Conservation (phyloP, 257 asterid species). For the Nicotiana tabacum region DNA sequence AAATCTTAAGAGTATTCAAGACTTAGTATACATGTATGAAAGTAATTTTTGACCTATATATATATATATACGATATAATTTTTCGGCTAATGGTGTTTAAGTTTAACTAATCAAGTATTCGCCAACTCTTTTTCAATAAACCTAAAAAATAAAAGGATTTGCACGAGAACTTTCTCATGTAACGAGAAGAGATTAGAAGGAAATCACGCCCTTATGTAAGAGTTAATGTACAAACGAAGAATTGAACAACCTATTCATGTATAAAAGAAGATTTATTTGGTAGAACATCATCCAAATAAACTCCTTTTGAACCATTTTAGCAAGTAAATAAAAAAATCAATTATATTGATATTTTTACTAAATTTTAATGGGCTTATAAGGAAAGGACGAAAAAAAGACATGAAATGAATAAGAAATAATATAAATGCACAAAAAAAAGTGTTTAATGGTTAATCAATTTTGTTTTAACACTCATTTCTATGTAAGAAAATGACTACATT, state of each 20-base stretch:
- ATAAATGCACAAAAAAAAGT: not conserved
- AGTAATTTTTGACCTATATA: too few species aligned
- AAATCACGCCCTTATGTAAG: not conserved
- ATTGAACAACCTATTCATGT: not conserved
- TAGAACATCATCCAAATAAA: not conserved
- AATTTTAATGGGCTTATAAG: not conserved
- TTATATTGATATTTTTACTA: not conserved
- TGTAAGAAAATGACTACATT: not conserved
- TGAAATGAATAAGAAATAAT: not conserved
- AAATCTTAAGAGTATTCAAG: too few species aligned
- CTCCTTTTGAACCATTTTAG: not conserved
- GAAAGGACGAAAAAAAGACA: not conserved
- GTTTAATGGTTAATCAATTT: not conserved
- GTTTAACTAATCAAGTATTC: too few species aligned
- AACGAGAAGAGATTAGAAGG: not conserved
- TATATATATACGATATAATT: too few species aligned
- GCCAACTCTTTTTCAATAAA: too few species aligned
- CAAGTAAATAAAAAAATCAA: not conserved
- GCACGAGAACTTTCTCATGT: not conserved
- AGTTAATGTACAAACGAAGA: not conserved
- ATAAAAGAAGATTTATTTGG: not conserved
- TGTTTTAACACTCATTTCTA: not conserved
- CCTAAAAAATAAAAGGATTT: too few species aligned
- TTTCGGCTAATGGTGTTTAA: too few species aligned
- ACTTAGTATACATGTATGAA: too few species aligned